These are phyloP conservation scores for Naegleria fowleri DNA, from an alignment of 208 protist genomes.

Conservation along the genomic window DNA sequence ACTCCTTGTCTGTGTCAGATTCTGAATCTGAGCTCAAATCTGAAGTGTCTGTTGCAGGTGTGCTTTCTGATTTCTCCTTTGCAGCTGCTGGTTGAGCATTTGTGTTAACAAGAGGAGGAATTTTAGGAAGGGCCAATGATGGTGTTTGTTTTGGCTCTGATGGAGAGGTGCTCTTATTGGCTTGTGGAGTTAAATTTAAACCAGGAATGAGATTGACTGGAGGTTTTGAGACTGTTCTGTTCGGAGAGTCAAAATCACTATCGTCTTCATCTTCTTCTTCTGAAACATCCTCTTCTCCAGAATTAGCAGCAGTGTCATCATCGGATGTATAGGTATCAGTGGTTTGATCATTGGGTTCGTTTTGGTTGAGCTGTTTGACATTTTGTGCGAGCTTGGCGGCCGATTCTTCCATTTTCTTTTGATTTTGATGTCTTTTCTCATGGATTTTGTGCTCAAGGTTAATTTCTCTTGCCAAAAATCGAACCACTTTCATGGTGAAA, in stretches of 20 bases:
- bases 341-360: neutral
- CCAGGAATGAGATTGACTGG: neutral
- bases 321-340: neutral
- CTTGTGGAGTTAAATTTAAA: neutral
- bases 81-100: neutral
- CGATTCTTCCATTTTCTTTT: neutral
- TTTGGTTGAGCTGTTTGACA: neutral
- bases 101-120: neutral
- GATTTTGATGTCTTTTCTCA: neutral
- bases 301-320: neutral
- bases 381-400: too few relatives aligned
- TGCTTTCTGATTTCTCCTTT: neutral
- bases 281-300: neutral
- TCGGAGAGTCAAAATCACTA: neutral
- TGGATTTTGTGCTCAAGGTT: neutral
- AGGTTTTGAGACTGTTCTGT: neutral
- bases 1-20: neutral
- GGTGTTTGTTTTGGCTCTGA: neutral
- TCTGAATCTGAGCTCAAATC: neutral
- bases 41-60: neutral
- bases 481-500: neutral
- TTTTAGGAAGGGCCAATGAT: neutral
- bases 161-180: neutral
- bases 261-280: neutral
- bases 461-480: slow-evolving; percentile 19